Percentiles rank a stretch among this genome's conserved stretches.
Evolutionary conservation across 2,329 filamentous ascomycete species (phyloP).

Genomic region (Penicillium thymicola): DNA sequence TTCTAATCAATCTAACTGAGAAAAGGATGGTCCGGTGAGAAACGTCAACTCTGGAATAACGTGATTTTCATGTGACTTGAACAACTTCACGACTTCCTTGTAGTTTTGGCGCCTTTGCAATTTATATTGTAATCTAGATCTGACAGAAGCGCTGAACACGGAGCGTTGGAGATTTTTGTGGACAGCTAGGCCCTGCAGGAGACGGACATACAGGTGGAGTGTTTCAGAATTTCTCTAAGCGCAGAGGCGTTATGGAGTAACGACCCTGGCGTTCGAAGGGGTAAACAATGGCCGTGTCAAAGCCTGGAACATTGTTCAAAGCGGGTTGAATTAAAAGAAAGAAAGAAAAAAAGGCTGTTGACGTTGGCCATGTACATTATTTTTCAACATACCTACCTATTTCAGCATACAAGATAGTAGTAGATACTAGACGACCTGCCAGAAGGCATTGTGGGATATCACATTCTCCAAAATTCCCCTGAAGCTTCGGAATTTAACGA

Average conservation of each 20-base stretch:
- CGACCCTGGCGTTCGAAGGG: not conserved
- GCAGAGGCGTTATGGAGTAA: conserved; percentile 4
- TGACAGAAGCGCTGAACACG: not conserved
- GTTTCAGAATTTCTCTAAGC: conserved; percentile 21
- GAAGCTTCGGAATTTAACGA: conserved; percentile 5
- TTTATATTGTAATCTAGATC: not conserved
- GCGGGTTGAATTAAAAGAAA: not conserved
- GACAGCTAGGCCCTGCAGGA: not conserved
- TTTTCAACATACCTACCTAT: not conserved
- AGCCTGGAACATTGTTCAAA: not conserved
- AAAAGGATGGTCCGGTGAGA: not conserved
- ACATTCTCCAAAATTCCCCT: not conserved
- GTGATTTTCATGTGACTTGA: not conserved
- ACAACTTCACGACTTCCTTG: not conserved
- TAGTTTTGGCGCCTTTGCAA: not conserved
- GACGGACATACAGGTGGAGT: conserved; percentile 3
- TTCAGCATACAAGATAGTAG: not conserved
- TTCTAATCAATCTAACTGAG: not conserved
- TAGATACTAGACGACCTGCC: not conserved
- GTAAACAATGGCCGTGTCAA: not conserved
- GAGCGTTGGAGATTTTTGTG: not conserved
- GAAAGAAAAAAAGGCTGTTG: not conserved
- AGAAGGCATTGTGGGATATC: not conserved
- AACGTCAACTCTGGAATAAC: not conserved
- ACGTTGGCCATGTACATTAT: not conserved